Conservation (phyloP, 345 rosid species). For the Pugionium dolabratum region DNA sequence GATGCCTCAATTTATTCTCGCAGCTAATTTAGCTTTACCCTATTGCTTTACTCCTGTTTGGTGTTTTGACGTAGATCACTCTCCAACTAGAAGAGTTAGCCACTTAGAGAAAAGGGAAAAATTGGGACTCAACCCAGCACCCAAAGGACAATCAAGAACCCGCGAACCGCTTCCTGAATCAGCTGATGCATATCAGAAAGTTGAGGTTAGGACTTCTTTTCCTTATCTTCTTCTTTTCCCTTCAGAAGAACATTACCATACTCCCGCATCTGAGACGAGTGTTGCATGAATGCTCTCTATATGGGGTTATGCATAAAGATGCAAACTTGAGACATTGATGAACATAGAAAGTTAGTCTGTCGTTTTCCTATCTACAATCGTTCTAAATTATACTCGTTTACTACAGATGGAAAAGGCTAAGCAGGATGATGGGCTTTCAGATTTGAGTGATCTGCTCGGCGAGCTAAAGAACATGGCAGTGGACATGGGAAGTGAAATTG, state of each 20-base stretch:
- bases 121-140: constrained; percentile 65
- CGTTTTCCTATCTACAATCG: background rate
- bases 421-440: constrained; percentile 87
- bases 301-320: too few species aligned
- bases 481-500: constrained; percentile 94
- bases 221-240: background rate
- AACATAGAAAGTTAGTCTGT: background rate
- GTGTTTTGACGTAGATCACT: constrained; percentile 48
- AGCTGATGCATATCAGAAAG: constrained; percentile 67
- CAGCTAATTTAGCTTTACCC: background rate
- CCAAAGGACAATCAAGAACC: constrained; percentile 49
- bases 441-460: constrained; percentile 73
- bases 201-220: constrained; percentile 61
- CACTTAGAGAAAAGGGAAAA: constrained; percentile 82
- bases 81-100: constrained; percentile 56
- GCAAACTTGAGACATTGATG: background rate
- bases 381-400: constrained; percentile 10
- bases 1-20: background rate
- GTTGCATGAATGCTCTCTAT: background rate
- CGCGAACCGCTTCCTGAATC: constrained; percentile 54
- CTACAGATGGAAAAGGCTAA: constrained; percentile 73
- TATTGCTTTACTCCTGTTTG: background rate
- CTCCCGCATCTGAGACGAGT: background rate
- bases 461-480: constrained; percentile 87
- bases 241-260: background rate